phyloP scores from a whole-genome alignment of 129 eudicot genomes.

The Solidago caesia region DNA sequence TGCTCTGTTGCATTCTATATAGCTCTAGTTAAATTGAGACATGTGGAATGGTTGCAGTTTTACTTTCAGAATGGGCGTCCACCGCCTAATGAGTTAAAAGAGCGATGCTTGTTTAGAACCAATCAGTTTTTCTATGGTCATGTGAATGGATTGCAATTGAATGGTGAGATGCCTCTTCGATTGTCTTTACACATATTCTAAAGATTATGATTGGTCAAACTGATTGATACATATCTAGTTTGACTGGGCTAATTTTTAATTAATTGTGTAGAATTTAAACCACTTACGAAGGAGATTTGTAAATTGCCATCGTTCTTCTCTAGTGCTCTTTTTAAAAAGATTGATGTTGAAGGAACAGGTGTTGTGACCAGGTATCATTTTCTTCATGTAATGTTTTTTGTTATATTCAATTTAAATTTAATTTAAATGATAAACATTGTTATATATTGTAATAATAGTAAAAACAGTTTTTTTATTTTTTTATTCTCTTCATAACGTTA shows the following conservation, averaged over 20 bases:
- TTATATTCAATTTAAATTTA: background rate
- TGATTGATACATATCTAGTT: conserved; percentile 1
- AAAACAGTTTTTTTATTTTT: no score
- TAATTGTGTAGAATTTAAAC: conserved; percentile 64
- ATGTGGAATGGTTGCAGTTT: conserved; percentile 52
- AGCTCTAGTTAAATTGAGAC: conserved; percentile 14
- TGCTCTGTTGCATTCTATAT: background rate
- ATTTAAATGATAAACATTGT: background rate
- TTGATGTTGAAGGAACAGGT: conserved; percentile 60
- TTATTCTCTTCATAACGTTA: no score
- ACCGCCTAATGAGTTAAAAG: conserved; percentile 79
- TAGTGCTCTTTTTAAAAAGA: conserved; percentile 69
- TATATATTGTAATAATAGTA: no score
- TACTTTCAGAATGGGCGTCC: conserved; percentile 91
- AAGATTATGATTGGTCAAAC: background rate
- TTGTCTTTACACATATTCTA: background rate
- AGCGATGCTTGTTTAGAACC: conserved; percentile 67
- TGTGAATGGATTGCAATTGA: conserved; percentile 68
- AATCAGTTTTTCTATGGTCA: conserved; percentile 87
- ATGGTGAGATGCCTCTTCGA: conserved; percentile 49
- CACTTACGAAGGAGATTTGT: conserved; percentile 84
- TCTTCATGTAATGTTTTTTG: background rate
- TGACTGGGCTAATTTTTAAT: conserved; percentile 12
- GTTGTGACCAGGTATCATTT: conserved; percentile 69
- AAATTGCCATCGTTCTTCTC: conserved; percentile 91